phyloP scores from a whole-genome alignment of 73 alveolate species.

The Halteria grandinella region DNA sequence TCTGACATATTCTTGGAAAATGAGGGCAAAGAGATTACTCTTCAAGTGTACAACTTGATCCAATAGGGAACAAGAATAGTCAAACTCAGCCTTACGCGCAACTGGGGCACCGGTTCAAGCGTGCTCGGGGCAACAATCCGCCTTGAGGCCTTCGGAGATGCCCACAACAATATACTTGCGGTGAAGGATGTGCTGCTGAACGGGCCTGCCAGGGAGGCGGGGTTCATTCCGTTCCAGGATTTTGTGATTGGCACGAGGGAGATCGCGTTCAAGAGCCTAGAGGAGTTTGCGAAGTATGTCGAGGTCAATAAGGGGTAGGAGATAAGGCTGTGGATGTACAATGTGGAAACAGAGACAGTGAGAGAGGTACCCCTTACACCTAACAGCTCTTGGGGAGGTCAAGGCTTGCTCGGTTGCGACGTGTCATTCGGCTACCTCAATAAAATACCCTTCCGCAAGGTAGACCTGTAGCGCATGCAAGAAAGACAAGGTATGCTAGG shows the following conservation, averaged over 20 bases:
- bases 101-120: constrained; percentile 46
- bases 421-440: constrained; percentile 47
- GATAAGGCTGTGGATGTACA: constrained; percentile 38
- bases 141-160: constrained; percentile 20
- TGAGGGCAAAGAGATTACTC: constrained; percentile 19
- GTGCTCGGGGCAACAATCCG: constrained; percentile 55
- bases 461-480: constrained; percentile 14
- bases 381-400: constrained; percentile 49
- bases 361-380: constrained; percentile 58
- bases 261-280: constrained; percentile 24
- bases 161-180: constrained; percentile 12
- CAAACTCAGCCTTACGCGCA: not conserved
- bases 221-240: constrained; percentile 34
- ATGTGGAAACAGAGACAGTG: constrained; percentile 22
- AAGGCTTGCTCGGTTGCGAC: constrained; percentile 68
- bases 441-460: constrained; percentile 37
- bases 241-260: constrained; percentile 56
- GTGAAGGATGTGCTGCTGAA: constrained; percentile 32
- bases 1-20: constrained; percentile 15
- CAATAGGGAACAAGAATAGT: constrained; percentile 12
- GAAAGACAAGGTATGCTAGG: constrained; percentile 3
- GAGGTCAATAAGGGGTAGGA: constrained; percentile 24
- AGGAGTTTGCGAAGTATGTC: constrained; percentile 30
- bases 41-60: constrained; percentile 39
- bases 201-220: constrained; percentile 66